Base-by-base conservation (phyloP, 106 monocot species). In the Acanthochlamys bracteata region DNA sequence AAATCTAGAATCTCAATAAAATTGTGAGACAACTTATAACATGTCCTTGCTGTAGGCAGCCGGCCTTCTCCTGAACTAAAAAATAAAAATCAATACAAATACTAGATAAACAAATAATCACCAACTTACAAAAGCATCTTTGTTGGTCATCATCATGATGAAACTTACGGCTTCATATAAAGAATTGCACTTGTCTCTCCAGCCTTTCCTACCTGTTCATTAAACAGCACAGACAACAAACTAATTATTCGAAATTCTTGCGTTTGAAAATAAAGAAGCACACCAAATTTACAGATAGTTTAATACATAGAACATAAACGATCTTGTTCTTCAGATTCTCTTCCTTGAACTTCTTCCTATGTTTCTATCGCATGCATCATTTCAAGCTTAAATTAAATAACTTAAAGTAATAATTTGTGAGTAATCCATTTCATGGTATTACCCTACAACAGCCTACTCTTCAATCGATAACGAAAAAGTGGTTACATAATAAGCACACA, bases 301-400 rank as follows among this genome's bases (percentile, higher is more conserved):
- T 41, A 12, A 25, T 10, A 25, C 72, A 72, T 75, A 95, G 90
- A 41, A 79, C 90, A 7, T 90, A 72, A n/a, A 90, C 90, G 24
- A 58, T 65, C 69, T 87, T 95, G 68, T 84, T 84, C 7, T 76
- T 80, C 14, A 90, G 95, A 68, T 95, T 74, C 77, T 86, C 79
- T 71, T 94, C 89, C 68, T 90, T 79, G 68, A 74, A 94, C 43
- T 64, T 53, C 73, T 82, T 84, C 75, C 95, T 76, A 67, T n/a
- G n/a, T n/a, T n/a, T n/a, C n/a, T n/a, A n/a, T n/a, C n/a, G n/a
- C n/a, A n/a, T n/a, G n/a, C n/a, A n/a, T n/a, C n/a, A n/a, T n/a
- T n/a, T n/a, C n/a, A n/a, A n/a, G n/a, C n/a, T n/a, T n/a, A n/a
- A n/a, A n/a, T n/a, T n/a, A n/a, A n/a, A n/a, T n/a, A n/a, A n/a